Conservation (phyloP, 2,329 filamentous ascomycete genomes). For the Paracoccidioides lutzii region DNA sequence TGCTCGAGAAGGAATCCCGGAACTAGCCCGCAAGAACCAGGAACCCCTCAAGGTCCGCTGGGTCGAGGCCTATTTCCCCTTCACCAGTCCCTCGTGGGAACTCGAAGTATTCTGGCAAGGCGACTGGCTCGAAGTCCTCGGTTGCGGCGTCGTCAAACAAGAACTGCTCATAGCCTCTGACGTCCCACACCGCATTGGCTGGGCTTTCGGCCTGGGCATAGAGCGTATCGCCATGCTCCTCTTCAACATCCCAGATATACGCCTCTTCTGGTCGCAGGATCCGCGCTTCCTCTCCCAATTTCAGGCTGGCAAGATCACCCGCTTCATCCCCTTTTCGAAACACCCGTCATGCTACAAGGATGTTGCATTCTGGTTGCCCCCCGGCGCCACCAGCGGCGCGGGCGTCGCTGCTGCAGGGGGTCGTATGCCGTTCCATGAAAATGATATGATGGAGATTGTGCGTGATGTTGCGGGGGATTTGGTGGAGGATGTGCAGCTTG, state of each 20-base stretch:
- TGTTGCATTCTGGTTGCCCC: constrained; percentile 77
- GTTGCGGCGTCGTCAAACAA: constrained; percentile 83
- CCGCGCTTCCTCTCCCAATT: constrained; percentile 80
- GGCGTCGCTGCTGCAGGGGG: constrained; percentile 25
- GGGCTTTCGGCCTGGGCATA: constrained; percentile 90
- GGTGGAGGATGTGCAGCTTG: constrained; percentile 74
- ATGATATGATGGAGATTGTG: constrained; percentile 94
- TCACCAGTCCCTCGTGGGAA: constrained; percentile 91
- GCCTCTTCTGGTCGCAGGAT: constrained; percentile 89
- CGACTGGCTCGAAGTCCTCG: constrained; percentile 90
- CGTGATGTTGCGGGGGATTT: constrained; percentile 67
- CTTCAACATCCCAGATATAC: constrained; percentile 91
- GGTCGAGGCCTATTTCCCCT: constrained; percentile 96
- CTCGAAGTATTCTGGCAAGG: constrained; percentile 89
- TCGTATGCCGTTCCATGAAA: constrained; percentile 60
- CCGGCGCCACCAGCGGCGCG: constrained; percentile 26
- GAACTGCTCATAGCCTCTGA: constrained; percentile 64
- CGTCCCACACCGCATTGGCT: constrained; percentile 63
- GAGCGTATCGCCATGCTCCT: constrained; percentile 96
- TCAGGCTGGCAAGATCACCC: constrained; percentile 38
- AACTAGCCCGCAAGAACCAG: constrained; percentile 38
- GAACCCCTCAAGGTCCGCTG: constrained; percentile 78
- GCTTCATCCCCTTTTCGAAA: constrained; percentile 81
- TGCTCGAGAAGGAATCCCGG: constrained; percentile 46
- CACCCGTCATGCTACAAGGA: constrained; percentile 83